Conservation (phyloP, 2,329 filamentous ascomycete genomes). For the Sclerotinia subarctica region DNA sequence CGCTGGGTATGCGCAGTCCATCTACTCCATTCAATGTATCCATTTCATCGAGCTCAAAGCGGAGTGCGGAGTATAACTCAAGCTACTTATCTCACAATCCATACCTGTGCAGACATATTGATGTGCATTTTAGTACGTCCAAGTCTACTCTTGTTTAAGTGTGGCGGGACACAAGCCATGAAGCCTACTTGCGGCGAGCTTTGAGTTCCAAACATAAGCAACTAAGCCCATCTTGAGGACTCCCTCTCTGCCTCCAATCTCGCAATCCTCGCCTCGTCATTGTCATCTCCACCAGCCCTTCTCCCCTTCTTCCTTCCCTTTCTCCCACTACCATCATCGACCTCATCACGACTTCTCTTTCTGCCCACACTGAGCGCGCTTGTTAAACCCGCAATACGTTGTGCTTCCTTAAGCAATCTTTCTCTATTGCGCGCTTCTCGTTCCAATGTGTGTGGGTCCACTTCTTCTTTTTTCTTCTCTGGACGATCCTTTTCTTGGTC, state of each 20-base stretch:
- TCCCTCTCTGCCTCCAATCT: slow-evolving; percentile 60
- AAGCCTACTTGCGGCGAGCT: not conserved
- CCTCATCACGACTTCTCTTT: slow-evolving; percentile 49
- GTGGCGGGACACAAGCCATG: not conserved
- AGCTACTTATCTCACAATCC: not conserved
- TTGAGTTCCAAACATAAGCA: not conserved
- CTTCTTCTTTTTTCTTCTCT: slow-evolving; percentile 25
- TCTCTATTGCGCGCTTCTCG: slow-evolving; percentile 65
- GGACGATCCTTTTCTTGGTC: slow-evolving; percentile 20
- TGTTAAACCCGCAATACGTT: slow-evolving; percentile 57
- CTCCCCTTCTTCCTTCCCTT: slow-evolving; percentile 47
- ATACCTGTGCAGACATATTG: not conserved
- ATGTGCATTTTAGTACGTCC: not conserved
- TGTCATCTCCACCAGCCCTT: slow-evolving; percentile 31
- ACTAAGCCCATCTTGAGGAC: slow-evolving; percentile 39
- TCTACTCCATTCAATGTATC: not conserved
- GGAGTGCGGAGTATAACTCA: not conserved
- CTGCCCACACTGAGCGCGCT: slow-evolving; percentile 36
- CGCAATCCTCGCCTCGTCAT: slow-evolving; percentile 38
- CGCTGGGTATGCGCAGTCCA: not conserved
- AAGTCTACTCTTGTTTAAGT: not conserved
- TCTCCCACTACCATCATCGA: slow-evolving; percentile 40
- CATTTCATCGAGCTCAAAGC: not conserved
- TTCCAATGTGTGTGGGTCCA: slow-evolving; percentile 58
- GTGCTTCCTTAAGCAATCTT: slow-evolving; percentile 64